Evolutionary conservation across 1,284 basidiomycete species (phyloP), one percentile per base, ranked within the genome.

Genomic region (Ustilago nuda): DNA sequence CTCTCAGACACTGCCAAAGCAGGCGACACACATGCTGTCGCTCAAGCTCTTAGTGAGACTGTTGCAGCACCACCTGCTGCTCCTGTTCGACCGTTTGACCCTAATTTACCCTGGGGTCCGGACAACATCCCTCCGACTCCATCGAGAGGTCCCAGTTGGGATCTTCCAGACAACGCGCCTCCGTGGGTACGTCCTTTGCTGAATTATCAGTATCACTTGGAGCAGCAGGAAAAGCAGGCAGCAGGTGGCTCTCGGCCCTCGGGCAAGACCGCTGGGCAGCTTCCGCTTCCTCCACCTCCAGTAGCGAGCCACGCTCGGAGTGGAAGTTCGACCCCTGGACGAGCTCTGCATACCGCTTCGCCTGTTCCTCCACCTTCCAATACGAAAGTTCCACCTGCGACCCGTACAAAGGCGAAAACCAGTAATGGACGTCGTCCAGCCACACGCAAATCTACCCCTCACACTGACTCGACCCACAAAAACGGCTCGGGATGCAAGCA

Each of bases 381-480:
- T 9, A 7, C 55, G 1, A 54, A 55, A 17, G 15, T 60, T 41
- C 15, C 39, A 19, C 12, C 59, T 9, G 12, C 56, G 17, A 27
- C 61, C 19, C 30, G 37, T 8, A 45, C 37, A 56, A 55, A 53
- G 27, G 33, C 46, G 36, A 66, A 59, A 27, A 23, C 60, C n/a
- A 15, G 53, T 9, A 60, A 39, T 11, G 56, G 56, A 41, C 64
- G 61, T 30, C 61, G 57, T 17, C 46, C 50, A 2, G 23, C 55
- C 5, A 46, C 45, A n/a, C 63, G 63, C 63, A 86, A 85, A 54
- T 82, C 84, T 41, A 27, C 48, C 48, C 8, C n/a, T 5, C 32
- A 41, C n/a, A 78, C 82, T 6, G 82, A 83, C 1, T 71, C 85
- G 17, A 50, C 80, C 4, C 81, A 82, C 13, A 55, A 71, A 55